Conservation (phyloP, 2,329 filamentous ascomycete genomes). For the Grosmannia huntii region DNA sequence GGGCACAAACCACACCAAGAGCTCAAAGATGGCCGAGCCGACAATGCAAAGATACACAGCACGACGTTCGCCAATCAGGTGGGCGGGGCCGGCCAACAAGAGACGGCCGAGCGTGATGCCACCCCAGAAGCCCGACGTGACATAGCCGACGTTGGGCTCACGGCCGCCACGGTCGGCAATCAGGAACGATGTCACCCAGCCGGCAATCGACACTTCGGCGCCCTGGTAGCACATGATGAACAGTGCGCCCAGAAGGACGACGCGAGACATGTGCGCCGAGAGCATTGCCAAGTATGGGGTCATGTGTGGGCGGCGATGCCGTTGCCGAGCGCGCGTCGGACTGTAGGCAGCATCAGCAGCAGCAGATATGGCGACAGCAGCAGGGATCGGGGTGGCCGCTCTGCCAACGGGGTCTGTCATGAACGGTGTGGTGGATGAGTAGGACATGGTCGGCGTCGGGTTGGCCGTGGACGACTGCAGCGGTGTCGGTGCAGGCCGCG, state of each 20-base stretch:
- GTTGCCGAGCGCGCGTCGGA: neutral
- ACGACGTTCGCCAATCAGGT: slow-evolving; percentile 54
- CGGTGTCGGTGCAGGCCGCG: slow-evolving; percentile 4
- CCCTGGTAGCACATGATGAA: slow-evolving; percentile 85
- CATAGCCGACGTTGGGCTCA: slow-evolving; percentile 62
- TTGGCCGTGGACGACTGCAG: slow-evolving; percentile 11
- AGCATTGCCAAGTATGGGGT: slow-evolving; percentile 29
- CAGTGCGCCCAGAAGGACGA: slow-evolving; percentile 60
- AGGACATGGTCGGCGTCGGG: neutral
- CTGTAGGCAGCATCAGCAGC: neutral
- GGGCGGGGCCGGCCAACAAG: slow-evolving; percentile 51
- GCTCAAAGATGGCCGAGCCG: slow-evolving; percentile 53
- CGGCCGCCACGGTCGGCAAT: slow-evolving; percentile 59
- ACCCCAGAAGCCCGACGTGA: slow-evolving; percentile 58
- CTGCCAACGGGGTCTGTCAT: neutral
- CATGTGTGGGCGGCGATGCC: neutral
- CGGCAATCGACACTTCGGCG: slow-evolving; percentile 70
- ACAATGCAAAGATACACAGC: slow-evolving; percentile 52
- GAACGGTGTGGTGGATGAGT: neutral
- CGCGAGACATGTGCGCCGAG: slow-evolving; percentile 34
- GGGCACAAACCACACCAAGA: slow-evolving; percentile 68
- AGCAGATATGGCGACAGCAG: neutral
- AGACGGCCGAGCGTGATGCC: slow-evolving; percentile 70
- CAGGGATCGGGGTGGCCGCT: neutral
- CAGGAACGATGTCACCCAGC: slow-evolving; percentile 79